These are phyloP conservation scores for Trametes cingulata DNA, from an alignment of 768 basidiomycete species.

Conservation along the genomic window DNA sequence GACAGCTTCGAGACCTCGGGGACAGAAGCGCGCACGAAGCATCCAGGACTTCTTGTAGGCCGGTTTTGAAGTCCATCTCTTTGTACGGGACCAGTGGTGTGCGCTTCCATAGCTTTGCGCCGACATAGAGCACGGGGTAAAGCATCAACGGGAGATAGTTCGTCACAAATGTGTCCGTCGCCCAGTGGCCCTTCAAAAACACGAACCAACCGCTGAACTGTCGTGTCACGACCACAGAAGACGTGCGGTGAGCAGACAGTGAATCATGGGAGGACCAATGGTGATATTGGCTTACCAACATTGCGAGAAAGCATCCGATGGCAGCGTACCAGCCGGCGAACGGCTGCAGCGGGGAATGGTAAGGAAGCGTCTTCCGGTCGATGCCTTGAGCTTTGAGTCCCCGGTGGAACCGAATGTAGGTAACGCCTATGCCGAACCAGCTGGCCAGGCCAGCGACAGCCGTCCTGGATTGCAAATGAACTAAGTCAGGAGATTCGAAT, in stretches of 20 bases:
- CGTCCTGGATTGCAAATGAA: conserved; percentile 24
- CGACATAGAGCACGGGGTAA: conserved; percentile 50
- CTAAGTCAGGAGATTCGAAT: neutral
- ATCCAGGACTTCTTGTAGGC: conserved; percentile 41
- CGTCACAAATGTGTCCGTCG: conserved; percentile 41
- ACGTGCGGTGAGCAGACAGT: neutral
- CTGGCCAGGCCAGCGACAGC: conserved; percentile 43
- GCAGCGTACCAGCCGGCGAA: conserved; percentile 41
- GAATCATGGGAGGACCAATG: neutral
- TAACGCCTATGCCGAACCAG: conserved; percentile 47
- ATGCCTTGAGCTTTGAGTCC: conserved; percentile 54
- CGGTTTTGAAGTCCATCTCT: conserved; percentile 49
- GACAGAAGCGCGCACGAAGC: conserved; percentile 22
- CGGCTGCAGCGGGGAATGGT: conserved; percentile 41
- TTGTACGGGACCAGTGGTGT: conserved; percentile 13
- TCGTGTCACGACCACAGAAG: neutral
- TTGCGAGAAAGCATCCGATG: conserved; percentile 29
- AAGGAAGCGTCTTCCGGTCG: conserved; percentile 49
- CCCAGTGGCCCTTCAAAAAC: conserved; percentile 44
- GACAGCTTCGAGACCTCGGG: too few species aligned
- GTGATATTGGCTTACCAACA: conserved; percentile 37
- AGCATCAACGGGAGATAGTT: conserved; percentile 43
- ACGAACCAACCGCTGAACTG: conserved; percentile 44
- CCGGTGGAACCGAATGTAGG: conserved; percentile 47
- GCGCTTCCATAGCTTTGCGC: conserved; percentile 23